phyloP scores from a whole-genome alignment of 345 rosid species.

The Erodium maritimum region DNA sequence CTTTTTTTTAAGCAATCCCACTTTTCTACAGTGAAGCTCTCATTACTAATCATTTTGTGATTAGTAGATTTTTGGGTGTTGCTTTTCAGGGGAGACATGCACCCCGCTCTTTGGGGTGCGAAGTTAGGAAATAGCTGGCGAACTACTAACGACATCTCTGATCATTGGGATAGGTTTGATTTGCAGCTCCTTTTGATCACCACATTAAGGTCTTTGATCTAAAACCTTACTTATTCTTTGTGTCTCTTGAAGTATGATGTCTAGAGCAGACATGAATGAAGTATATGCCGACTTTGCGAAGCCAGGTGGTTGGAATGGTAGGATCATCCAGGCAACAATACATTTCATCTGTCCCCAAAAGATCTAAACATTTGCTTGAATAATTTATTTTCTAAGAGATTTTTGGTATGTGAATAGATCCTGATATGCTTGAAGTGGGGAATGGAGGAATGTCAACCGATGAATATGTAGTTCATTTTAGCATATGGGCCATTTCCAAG shows the following conservation, averaged over 20 bases:
- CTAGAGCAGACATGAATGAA: constrained; percentile 26
- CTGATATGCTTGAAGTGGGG: constrained; percentile 32
- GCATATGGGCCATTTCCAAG: constrained; percentile 27
- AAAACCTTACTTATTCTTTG: background rate
- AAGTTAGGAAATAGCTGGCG: constrained; percentile 46
- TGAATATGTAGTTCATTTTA: constrained; percentile 24
- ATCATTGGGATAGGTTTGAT: constrained; percentile 31
- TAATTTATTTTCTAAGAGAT: background rate
- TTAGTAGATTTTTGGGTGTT: background rate
- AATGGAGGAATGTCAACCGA: constrained; percentile 23
- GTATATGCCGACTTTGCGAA: constrained; percentile 38
- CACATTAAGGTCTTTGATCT: background rate
- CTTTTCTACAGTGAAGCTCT: background rate
- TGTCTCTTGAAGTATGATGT: constrained; percentile 19
- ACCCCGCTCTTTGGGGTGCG: constrained; percentile 41
- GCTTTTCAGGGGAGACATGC: constrained; percentile 21
- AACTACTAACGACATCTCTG: constrained; percentile 38
- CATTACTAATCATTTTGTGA: background rate
- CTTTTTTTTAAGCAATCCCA: no score
- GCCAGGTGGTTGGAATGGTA: constrained; percentile 54
- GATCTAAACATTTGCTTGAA: background rate
- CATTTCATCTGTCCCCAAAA: background rate
- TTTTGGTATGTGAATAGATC: constrained; percentile 14
- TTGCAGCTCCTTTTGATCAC: background rate
- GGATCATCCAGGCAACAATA: background rate